Evolutionary conservation across 257 asterid species (phyloP).

Genomic region (Solanum pennellii): DNA sequence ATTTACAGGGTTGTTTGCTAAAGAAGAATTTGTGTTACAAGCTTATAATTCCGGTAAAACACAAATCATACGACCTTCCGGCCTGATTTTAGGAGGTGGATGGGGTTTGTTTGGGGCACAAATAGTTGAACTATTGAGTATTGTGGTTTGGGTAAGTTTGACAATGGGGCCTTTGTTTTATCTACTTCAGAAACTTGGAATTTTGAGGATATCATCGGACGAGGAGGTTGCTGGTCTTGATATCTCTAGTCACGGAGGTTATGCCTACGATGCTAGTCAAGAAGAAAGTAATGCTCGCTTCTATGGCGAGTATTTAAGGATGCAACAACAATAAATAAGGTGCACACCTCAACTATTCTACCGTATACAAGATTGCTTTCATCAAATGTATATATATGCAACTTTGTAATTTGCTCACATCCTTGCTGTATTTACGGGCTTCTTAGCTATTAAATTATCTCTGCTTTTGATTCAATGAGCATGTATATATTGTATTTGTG

Average conservation of each 20-base stretch:
- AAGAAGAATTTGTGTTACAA: slow-evolving; percentile 49
- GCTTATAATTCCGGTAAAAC: slow-evolving; percentile 50
- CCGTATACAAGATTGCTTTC: neutral
- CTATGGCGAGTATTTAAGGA: slow-evolving; percentile 35
- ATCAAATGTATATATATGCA: neutral
- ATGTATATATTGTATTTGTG: neutral
- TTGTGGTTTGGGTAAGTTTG: slow-evolving; percentile 69
- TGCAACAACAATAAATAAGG: slow-evolving; percentile 15
- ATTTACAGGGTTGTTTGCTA: slow-evolving; percentile 67
- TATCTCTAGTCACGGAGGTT: slow-evolving; percentile 89
- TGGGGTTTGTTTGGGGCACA: slow-evolving; percentile 63
- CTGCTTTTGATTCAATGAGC: neutral
- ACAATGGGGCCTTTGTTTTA: slow-evolving; percentile 82
- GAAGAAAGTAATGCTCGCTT: slow-evolving; percentile 33
- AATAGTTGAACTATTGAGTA: slow-evolving; percentile 54
- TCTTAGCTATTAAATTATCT: neutral
- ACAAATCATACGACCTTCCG: slow-evolving; percentile 56
- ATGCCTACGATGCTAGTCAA: slow-evolving; percentile 55
- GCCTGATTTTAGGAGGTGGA: slow-evolving; percentile 89
- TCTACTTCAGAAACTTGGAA: slow-evolving; percentile 38
- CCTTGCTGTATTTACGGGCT: neutral
- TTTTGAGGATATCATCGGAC: slow-evolving; percentile 68
- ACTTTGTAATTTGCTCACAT: neutral
- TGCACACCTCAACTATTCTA: neutral
- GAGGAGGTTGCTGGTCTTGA: slow-evolving; percentile 95